phyloP scores from a whole-genome alignment of 495 filamentous ascomycete genomes.

The Amorphotheca resinae region DNA sequence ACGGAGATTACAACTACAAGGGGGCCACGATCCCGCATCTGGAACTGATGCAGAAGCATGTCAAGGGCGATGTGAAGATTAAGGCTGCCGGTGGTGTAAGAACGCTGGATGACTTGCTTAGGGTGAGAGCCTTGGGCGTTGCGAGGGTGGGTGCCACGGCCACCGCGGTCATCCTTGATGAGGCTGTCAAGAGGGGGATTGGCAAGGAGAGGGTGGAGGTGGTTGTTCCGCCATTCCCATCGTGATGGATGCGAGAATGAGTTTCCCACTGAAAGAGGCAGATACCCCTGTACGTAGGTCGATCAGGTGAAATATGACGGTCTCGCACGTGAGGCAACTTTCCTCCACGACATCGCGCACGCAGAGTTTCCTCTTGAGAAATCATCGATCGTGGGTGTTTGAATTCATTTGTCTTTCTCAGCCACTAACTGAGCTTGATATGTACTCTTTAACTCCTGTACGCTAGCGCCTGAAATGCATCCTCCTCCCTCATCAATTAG shows the following conservation, averaged over 20 bases:
- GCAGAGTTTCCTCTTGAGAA: too few relatives aligned
- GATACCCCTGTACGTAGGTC: too few relatives aligned
- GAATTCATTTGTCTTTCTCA: background rate
- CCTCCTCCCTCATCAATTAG: too few relatives aligned
- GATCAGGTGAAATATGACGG: too few relatives aligned
- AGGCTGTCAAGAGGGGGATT: slow-evolving; percentile 39
- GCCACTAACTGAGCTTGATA: background rate
- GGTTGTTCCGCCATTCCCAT: slow-evolving; percentile 5
- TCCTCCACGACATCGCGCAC: too few relatives aligned
- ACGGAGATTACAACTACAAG: slow-evolving; percentile 36
- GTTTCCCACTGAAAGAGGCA: too few relatives aligned
- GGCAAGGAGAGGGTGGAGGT: slow-evolving; percentile 25
- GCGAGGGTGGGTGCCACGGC: slow-evolving; percentile 40
- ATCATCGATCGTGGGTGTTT: too few relatives aligned
- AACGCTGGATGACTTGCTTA: slow-evolving; percentile 33
- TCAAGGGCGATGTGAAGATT: slow-evolving; percentile 33
- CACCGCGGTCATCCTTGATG: slow-evolving; percentile 40
- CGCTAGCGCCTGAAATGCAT: slow-evolving; percentile 1
- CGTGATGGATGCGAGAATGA: too few relatives aligned
- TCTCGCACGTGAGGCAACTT: too few relatives aligned
- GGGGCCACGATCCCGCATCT: slow-evolving; percentile 38
- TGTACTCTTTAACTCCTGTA: background rate
- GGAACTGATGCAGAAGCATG: slow-evolving; percentile 38
- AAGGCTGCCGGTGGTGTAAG: slow-evolving; percentile 45
- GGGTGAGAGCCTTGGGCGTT: slow-evolving; percentile 28